A percentile compares a stretch with the other conserved stretches of the same genome.
Evolutionary conservation across 1,139 yeast genomes (phyloP).

Genomic region (Kodamaea alishanica): DNA sequence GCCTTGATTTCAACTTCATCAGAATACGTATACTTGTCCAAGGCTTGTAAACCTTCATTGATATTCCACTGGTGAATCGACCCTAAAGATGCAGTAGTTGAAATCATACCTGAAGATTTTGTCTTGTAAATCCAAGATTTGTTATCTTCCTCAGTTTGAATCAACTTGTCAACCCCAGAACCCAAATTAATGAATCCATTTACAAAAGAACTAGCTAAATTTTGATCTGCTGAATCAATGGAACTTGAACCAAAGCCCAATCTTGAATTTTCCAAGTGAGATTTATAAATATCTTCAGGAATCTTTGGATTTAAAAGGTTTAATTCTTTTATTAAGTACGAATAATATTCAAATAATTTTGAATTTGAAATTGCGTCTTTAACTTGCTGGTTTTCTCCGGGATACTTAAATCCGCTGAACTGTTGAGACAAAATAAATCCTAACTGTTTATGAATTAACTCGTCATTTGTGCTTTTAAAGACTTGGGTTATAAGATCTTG

Average conservation of each 20-base stretch:
- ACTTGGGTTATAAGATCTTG: conserved; percentile 73
- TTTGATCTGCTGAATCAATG: conserved; percentile 93
- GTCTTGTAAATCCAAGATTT: conserved; percentile 89
- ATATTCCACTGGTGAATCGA: conserved; percentile 89
- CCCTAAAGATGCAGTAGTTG: conserved; percentile 92
- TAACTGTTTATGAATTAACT: conserved; percentile 76
- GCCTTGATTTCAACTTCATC: conserved; percentile 87
- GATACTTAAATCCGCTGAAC: conserved; percentile 69
- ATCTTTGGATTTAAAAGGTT: conserved; percentile 85
- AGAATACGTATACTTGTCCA: conserved; percentile 87
- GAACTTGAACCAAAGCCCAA: conserved; percentile 57
- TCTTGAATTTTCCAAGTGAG: conserved; percentile 73
- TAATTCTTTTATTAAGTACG: conserved; percentile 78
- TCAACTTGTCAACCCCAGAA: conserved; percentile 78
- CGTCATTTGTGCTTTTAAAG: conserved; percentile 70
- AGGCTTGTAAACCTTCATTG: conserved; percentile 81
- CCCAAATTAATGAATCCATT: conserved; percentile 91
- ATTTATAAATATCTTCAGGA: conserved; percentile 92
- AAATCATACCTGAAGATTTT: conserved; percentile 88
- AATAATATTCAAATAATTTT: conserved; percentile 73
- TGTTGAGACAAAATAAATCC: conserved; percentile 89
- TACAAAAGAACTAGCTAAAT: conserved; percentile 91
- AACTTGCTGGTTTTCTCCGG: conserved; percentile 66
- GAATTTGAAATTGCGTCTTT: conserved; percentile 85
- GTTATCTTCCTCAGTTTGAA: conserved; percentile 69